A percentile compares a stretch with the other conserved stretches of the same genome.
Evolutionary conservation across 208 protist species (phyloP).

Genomic region (Leishmania braziliensis): DNA sequence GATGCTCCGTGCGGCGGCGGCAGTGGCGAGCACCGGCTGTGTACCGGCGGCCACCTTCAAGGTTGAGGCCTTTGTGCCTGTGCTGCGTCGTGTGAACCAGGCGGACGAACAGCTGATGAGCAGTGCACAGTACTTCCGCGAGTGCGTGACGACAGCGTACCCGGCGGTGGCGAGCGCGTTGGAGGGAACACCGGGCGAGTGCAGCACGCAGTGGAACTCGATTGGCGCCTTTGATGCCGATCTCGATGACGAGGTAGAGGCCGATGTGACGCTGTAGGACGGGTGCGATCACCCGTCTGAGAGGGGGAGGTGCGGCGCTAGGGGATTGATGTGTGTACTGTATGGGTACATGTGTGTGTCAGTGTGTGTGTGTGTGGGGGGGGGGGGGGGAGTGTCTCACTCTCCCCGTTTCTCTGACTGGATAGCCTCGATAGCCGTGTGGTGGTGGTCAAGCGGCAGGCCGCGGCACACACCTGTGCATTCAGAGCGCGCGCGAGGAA

Average conservation of each 20-base stretch:
- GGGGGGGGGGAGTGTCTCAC: not conserved
- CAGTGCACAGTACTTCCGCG: constrained; percentile 82
- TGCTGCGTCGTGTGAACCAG: constrained; percentile 67
- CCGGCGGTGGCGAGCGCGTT: constrained; percentile 35
- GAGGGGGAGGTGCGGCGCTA: not conserved
- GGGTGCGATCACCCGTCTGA: constrained; percentile 7
- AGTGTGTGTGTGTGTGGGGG: not conserved
- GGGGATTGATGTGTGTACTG: too few relatives aligned
- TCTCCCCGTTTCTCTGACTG: not conserved
- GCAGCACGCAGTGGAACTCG: constrained; percentile 65
- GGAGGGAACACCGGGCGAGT: constrained; percentile 50
- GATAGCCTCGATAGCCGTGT: not conserved
- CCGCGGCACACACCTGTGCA: too few relatives aligned
- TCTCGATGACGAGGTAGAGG: constrained; percentile 86
- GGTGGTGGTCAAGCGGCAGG: too few relatives aligned
- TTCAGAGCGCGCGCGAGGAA: too few relatives aligned
- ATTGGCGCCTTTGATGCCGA: constrained; percentile 85
- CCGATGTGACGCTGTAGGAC: constrained; percentile 70
- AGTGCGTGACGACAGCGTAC: constrained; percentile 55
- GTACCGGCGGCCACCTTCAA: constrained; percentile 46
- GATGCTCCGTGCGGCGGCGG: constrained; percentile 83
- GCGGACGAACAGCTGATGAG: constrained; percentile 81
- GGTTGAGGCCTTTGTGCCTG: constrained; percentile 60
- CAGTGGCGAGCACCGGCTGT: constrained; percentile 58
- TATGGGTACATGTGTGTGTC: not conserved